A percentile compares a stretch with the other conserved stretches of the same genome.
Conservation (phyloP, 495 filamentous ascomycete species). For the Penicillium goetzii region DNA sequence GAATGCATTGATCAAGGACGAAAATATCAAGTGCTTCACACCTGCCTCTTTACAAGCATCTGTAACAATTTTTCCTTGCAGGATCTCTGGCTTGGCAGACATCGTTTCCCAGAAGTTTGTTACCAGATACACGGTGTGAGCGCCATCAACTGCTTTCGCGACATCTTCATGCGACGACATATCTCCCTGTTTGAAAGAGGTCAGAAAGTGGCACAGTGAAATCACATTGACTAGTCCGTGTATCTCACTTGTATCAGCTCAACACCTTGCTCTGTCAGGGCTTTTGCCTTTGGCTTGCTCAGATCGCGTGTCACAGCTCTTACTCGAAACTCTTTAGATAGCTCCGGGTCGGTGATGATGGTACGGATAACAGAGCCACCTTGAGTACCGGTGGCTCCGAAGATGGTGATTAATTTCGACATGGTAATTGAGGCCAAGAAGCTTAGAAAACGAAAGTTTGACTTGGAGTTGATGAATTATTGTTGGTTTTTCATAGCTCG, state of each 20-base stretch:
- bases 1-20: background rate
- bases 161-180: background rate
- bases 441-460: background rate
- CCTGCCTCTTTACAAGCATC: background rate
- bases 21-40: background rate
- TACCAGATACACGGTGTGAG: conserved; percentile 2
- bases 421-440: background rate
- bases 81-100: conserved; percentile 7
- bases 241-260: background rate
- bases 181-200: background rate
- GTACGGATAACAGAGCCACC: conserved; percentile 10
- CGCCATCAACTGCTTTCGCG: background rate
- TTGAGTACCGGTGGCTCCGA: conserved; percentile 3
- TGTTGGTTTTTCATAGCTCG: background rate
- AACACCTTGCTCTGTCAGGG: background rate
- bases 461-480: background rate
- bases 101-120: conserved; percentile 6
- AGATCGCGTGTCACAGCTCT: conserved; percentile 3
- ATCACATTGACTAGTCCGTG: background rate
- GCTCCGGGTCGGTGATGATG: background rate
- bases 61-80: conserved; percentile 1
- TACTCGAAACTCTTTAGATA: background rate
- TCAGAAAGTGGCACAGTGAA: background rate
- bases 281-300: conserved; percentile 2
- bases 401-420: conserved; percentile 9